Evolutionary conservation across 371 early-diverging fungal species (phyloP).

Genomic region (Fennellomyces sp.): DNA sequence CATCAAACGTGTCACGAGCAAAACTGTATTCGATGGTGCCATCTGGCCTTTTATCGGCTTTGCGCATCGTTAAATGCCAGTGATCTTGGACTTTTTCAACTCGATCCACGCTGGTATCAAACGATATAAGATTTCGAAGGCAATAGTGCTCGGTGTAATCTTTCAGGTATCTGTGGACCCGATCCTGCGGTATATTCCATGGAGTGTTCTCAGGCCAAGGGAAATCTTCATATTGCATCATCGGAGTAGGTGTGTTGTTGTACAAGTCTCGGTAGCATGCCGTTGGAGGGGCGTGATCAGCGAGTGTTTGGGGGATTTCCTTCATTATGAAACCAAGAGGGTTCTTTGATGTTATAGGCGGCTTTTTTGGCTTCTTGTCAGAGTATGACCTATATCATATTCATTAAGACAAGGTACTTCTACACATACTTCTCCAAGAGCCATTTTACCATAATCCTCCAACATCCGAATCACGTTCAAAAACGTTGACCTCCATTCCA

Average conservation of each 20-base stretch:
- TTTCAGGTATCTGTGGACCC: slow-evolving; percentile 28
- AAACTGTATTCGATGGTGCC: no score
- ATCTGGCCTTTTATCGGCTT: no score
- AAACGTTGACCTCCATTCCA: slow-evolving; percentile 34
- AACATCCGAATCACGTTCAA: slow-evolving; percentile 25
- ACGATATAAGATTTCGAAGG: slow-evolving; percentile 23
- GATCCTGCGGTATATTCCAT: slow-evolving; percentile 27
- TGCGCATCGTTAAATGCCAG: slow-evolving; percentile 1
- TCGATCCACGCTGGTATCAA: slow-evolving; percentile 30
- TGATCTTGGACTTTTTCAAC: slow-evolving; percentile 11
- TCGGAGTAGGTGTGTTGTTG: slow-evolving; percentile 16
- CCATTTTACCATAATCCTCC: slow-evolving; percentile 46
- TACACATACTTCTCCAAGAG: no score
- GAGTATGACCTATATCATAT: neutral
- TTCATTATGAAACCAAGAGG: no score
- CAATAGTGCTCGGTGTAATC: slow-evolving; percentile 23
- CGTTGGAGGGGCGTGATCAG: slow-evolving; percentile 11
- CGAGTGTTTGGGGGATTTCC: no score
- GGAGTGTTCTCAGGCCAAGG: slow-evolving; percentile 24
- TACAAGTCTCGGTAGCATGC: slow-evolving; percentile 11
- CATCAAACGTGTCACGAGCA: slow-evolving; percentile 44
- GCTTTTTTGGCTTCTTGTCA: no score
- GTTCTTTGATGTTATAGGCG: no score
- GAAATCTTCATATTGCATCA: slow-evolving; percentile 23
- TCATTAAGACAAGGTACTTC: no score